Evolutionary conservation across 1,139 yeast genomes (phyloP), one percentile per base, ranked within the genome.

Genomic region (Debaryomyces psychrophilus): DNA sequence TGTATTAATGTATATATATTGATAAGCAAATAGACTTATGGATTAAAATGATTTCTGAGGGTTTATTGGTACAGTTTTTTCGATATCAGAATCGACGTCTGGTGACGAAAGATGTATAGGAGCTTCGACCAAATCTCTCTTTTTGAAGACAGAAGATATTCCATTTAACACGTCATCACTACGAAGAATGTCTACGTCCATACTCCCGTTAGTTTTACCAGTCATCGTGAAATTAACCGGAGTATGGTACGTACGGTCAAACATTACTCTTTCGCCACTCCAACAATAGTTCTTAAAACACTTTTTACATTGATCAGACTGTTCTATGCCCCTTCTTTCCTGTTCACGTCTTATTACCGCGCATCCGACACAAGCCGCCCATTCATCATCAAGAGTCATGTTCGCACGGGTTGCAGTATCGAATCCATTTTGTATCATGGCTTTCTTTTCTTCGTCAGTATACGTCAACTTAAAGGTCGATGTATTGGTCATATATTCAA

Each of bases 341-440:
- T 73, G 75, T 49, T 69, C 74, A 56, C 79, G 62, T 48, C 73
- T 64, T 31, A 73, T 69, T 34, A 73, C 60, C 11, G 78, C 79
- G 60, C 78, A 73, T 39, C 65, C 72, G 11, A 73, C 73, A 59
- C 79, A 73, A 4, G 71, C 68, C 3, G 63, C 62, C 71, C 73
- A 73, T 31, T 68, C 67, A 1, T 54, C 48, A 50, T 73, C 78
- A 43, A 71, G 57, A 6, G 77, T 65, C 15, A 59, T 58, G 55
- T 69, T 69, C 29, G 61, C 51, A 37, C 71, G 53, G 8, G 69
- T 56, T 1, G 61, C 67, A 17, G 61, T 59, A 47, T 69, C 73
- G 45, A 62, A 72, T 1, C 78, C 78, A 52, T 73, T 73, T 34
- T 59, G 57, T 41, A 73, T 61, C 71, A 73, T 68, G 0, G 65